phyloP scores from a whole-genome alignment of 176 grass and related monocot genomes.

The Carex myosuroides region DNA sequence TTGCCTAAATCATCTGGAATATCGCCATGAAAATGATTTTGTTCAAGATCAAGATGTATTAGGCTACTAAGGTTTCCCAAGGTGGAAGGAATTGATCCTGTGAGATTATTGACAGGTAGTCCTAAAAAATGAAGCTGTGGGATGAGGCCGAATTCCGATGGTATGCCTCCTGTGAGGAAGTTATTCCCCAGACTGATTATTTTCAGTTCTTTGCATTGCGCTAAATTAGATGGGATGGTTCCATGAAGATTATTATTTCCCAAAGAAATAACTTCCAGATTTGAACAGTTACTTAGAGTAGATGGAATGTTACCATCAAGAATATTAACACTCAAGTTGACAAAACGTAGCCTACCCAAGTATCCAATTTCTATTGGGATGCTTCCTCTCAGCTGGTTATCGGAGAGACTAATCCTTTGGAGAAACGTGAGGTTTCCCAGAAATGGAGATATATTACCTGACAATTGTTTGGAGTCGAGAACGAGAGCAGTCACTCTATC shows the following conservation, averaged over 20 bases:
- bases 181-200: background rate
- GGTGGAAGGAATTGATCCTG: no score
- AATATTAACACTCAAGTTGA: slow-evolving; percentile 10
- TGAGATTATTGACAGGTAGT: no score
- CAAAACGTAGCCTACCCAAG: background rate
- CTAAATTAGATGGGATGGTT: slow-evolving; percentile 18
- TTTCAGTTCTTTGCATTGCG: background rate
- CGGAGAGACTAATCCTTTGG: slow-evolving; percentile 5
- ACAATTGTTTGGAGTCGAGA: slow-evolving; percentile 2
- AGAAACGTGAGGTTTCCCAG: slow-evolving; percentile 41
- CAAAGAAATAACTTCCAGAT: slow-evolving; percentile 1
- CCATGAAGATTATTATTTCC: slow-evolving; percentile 13
- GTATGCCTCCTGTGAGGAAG: slow-evolving; percentile 6
- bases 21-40: no score
- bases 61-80: no score
- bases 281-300: slow-evolving; percentile 20
- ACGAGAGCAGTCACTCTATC: slow-evolving; percentile 20
- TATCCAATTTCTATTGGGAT: slow-evolving; percentile 19
- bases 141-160: background rate
- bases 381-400: slow-evolving; percentile 17
- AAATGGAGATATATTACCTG: background rate
- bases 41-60: no score
- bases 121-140: no score
- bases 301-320: slow-evolving; percentile 25
- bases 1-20: no score